Evolutionary conservation across 169 alveolate genomes (phyloP).

Genomic region (Cryptosporidium felis): DNA sequence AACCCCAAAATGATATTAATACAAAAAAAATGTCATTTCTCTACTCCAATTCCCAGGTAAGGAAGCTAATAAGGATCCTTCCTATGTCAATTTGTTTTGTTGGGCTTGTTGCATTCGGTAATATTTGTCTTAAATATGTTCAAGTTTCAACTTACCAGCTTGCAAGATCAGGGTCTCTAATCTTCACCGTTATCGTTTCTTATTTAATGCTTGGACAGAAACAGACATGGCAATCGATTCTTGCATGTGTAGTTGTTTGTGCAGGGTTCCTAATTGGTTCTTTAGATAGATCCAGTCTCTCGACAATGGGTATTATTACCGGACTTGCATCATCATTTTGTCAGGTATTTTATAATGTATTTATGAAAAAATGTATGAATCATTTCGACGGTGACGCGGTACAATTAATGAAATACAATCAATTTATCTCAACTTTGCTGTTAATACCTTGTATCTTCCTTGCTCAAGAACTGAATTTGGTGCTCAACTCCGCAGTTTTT

Average conservation of each 20-base stretch:
- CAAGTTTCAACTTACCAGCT: conserved; percentile 79
- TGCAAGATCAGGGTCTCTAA: conserved; percentile 77
- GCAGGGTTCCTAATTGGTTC: conserved; percentile 76
- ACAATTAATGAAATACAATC: conserved; percentile 52
- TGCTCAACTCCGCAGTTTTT: conserved; percentile 32
- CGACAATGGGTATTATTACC: conserved; percentile 64
- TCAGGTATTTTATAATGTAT: conserved; percentile 76
- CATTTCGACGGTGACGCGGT: conserved; percentile 46
- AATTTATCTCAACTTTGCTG: conserved; percentile 56
- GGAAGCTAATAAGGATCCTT: conserved; percentile 40
- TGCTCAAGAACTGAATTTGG: conserved; percentile 35
- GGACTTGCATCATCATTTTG: conserved; percentile 76
- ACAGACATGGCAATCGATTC: conserved; percentile 43
- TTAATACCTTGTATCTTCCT: conserved; percentile 70
- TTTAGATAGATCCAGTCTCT: conserved; percentile 67
- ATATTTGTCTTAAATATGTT: conserved; percentile 74
- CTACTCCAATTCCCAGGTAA: neutral
- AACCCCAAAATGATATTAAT: neutral
- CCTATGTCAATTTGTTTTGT: conserved; percentile 75
- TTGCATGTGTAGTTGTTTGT: conserved; percentile 75
- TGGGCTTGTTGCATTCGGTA: conserved; percentile 76
- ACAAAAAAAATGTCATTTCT: neutral
- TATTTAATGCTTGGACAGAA: conserved; percentile 71
- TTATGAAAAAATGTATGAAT: conserved; percentile 72
- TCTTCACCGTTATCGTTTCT: conserved; percentile 73